These are phyloP conservation scores for Acephala macrosclerotiorum DNA, from an alignment of 2,329 filamentous ascomycete genomes.

Conservation along the genomic window DNA sequence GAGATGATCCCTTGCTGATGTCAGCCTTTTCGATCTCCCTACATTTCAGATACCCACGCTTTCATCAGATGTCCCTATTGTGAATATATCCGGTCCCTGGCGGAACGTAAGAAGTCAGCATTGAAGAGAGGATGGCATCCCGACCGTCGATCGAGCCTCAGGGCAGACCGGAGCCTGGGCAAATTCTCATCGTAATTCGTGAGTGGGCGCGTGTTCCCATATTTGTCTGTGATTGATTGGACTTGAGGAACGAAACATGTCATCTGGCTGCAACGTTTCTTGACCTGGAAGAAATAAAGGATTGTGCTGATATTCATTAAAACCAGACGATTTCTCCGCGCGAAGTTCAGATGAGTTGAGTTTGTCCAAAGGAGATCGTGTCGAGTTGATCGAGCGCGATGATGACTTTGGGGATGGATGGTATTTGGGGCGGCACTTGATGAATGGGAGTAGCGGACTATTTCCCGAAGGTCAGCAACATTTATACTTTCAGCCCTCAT, in stretches of 20 bases:
- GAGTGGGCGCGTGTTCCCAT: constrained; percentile 49
- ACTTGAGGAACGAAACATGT: constrained; percentile 24
- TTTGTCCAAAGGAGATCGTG: constrained; percentile 82
- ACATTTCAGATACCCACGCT: constrained; percentile 12
- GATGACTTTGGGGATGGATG: constrained; percentile 90
- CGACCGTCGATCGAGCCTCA: constrained; percentile 49
- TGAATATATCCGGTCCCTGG: constrained; percentile 31
- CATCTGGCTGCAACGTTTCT: constrained; percentile 22
- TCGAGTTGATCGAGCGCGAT: constrained; percentile 84
- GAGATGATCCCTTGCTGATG: neutral
- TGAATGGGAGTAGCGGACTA: constrained; percentile 76
- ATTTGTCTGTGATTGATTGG: constrained; percentile 21
- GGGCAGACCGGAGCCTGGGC: constrained; percentile 63
- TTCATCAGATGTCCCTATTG: constrained; percentile 36
- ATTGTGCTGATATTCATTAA: constrained; percentile 30
- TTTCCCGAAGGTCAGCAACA: constrained; percentile 76
- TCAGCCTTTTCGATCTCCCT: neutral
- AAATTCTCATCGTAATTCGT: constrained; percentile 76
- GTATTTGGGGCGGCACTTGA: constrained; percentile 79
- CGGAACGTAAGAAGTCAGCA: constrained; percentile 33
- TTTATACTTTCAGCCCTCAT: neutral
- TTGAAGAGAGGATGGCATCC: constrained; percentile 48
- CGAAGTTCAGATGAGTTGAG: constrained; percentile 93
- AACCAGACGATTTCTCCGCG: constrained; percentile 86
- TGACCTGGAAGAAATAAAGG: constrained; percentile 13